Base-by-base conservation (phyloP, 2,329 filamentous ascomycete species). In the Colletotrichum horii region DNA sequence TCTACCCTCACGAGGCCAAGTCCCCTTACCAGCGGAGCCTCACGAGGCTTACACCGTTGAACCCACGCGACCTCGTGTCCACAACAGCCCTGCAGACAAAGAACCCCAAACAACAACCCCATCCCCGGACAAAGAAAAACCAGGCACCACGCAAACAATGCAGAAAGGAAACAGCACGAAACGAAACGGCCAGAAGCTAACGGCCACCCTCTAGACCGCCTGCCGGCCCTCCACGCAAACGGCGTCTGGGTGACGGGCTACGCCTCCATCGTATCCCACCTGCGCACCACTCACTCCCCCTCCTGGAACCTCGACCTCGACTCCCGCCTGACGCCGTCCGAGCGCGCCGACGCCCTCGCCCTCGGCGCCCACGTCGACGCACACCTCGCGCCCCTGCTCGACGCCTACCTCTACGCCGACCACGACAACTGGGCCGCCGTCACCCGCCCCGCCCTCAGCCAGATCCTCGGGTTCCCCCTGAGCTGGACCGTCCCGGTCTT, bases 341-440 rank as follows among this genome's bases (percentile, higher is more conserved):
- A 88, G 79, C 79, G 80, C 43, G 89, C 89, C 28, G 89, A 91
- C 79, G 78, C 81, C 64, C 81, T 87, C 78, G 91, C 88, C 76
- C 89, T 90, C 84, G 88, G 91, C 43, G 91, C 94, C 77, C 96
- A 96, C 84, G 87, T 98, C 79, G 89, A 93, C 82, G 91, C 93
- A 30, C 92, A 93, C 74, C 95, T 94, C n/a, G 92, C 93, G 66
- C 92, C 94, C 36, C 91, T 98, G 76, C 84, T 98, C 80, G 94
- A 97, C 80, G 92, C 98, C 73, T 96, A 93, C 67, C 93, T 98
- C 79, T 98, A 97, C 84, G 94, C 97, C 77, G 97, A 96, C 36
- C 95, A 94, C 73, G 92, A 95, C 78, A 98, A 98, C 87, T 99
- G 97, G 90, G 89, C 92, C 71, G 87, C 89, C 58, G 87, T 90